Evolutionary conservation across 2,329 filamentous ascomycete species (phyloP).

Genomic region (Trichoderma aggressivum): DNA sequence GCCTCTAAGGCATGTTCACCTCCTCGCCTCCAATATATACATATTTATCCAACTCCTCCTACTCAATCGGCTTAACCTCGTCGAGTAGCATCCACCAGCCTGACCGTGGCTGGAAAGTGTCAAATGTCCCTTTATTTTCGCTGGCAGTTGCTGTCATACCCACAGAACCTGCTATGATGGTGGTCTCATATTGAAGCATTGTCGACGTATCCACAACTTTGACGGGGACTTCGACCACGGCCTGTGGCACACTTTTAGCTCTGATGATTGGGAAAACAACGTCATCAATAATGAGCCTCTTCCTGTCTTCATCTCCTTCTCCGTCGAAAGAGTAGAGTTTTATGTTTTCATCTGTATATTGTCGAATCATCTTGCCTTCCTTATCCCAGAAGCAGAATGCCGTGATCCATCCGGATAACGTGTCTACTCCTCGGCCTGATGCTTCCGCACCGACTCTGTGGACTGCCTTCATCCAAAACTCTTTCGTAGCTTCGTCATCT

Average conservation of each 20-base stretch:
- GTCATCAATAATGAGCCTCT: background rate
- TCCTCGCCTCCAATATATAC: background rate
- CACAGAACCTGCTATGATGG: background rate
- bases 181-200: background rate
- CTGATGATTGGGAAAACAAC: background rate
- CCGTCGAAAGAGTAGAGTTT: background rate
- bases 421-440: constrained; percentile 2
- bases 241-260: background rate
- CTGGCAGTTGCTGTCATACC: background rate
- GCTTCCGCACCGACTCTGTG: constrained; percentile 13
- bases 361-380: background rate
- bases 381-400: constrained; percentile 21
- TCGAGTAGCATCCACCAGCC: constrained; percentile 11
- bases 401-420: constrained; percentile 21
- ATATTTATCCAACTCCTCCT: background rate
- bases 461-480: constrained; percentile 23
- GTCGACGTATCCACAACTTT: background rate
- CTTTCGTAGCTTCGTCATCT: constrained; percentile 14
- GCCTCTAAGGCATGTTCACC: background rate
- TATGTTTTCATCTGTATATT: background rate
- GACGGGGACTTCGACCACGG: background rate
- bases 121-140: background rate
- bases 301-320: background rate
- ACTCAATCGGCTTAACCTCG: background rate
- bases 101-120: constrained; percentile 8